phyloP scores from a whole-genome alignment of 1,139 yeast genomes.

The Magnusiomyces paraingens region DNA sequence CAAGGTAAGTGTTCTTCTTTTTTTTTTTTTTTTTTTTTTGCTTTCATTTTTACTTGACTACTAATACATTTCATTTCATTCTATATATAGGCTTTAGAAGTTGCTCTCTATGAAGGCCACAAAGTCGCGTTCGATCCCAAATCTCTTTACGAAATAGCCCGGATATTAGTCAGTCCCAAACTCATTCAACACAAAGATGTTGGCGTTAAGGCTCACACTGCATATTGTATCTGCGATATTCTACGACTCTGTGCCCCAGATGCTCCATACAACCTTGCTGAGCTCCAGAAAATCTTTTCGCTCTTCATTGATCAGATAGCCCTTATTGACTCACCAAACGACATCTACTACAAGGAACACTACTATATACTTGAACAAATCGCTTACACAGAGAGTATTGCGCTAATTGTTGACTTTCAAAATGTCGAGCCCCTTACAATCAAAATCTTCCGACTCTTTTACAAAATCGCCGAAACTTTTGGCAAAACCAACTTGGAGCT shows the following conservation, averaged over 20 bases:
- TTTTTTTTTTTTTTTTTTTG: background rate
- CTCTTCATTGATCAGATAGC: conserved; percentile 55
- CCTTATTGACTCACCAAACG: conserved; percentile 50
- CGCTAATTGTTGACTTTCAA: conserved; percentile 69
- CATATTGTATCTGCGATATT: conserved; percentile 73
- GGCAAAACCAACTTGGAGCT: conserved; percentile 21
- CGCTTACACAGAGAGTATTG: conserved; percentile 74
- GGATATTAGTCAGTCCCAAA: conserved; percentile 52
- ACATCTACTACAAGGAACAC: conserved; percentile 61
- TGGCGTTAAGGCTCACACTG: conserved; percentile 65
- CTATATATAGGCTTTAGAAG: background rate
- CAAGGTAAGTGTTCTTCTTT: background rate
- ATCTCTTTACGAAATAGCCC: conserved; percentile 42
- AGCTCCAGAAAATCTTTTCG: conserved; percentile 37
- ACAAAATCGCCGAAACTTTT: conserved; percentile 40
- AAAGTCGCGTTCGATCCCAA: conserved; percentile 46
- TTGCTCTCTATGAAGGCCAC: background rate
- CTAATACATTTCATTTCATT: background rate
- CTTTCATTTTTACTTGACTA: background rate
- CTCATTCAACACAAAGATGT: conserved; percentile 53
- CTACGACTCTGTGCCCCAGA: conserved; percentile 80
- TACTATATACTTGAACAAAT: conserved; percentile 60
- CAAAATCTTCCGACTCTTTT: conserved; percentile 55
- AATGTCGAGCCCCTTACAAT: conserved; percentile 52
- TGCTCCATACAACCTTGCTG: conserved; percentile 72